Conservation (phyloP, 2,329 filamentous ascomycete genomes). For the Alternaria gaisen region DNA sequence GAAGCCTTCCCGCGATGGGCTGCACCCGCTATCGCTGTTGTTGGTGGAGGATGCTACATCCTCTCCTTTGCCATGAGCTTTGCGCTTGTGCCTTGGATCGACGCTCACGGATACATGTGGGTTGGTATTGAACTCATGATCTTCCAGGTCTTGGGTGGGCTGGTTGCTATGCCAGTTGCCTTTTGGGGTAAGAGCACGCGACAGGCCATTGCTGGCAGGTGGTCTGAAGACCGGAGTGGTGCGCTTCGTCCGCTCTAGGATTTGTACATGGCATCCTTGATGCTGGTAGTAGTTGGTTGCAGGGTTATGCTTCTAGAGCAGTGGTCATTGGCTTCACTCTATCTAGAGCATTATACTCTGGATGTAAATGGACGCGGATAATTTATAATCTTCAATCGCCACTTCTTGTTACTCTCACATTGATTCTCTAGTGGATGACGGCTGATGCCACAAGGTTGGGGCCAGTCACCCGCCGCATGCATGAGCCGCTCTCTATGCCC, state of each 20-base stretch:
- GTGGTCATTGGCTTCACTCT: not conserved
- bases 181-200: slow-evolving; percentile 43
- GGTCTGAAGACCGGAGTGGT: slow-evolving; percentile 37
- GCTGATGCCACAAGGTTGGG: too few species aligned
- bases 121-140: slow-evolving; percentile 48
- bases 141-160: slow-evolving; percentile 43
- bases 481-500: too few species aligned
- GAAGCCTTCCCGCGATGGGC: slow-evolving; percentile 48
- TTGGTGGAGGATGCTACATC: slow-evolving; percentile 36
- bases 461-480: too few species aligned
- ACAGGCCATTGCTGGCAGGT: slow-evolving; percentile 40
- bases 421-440: too few species aligned
- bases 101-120: slow-evolving; percentile 36
- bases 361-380: not conserved
- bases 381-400: not conserved
- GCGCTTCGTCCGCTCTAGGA: slow-evolving; percentile 35
- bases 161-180: slow-evolving; percentile 39
- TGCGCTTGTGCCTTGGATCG: slow-evolving; percentile 35
- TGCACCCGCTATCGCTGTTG: slow-evolving; percentile 39
- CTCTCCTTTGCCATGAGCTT: slow-evolving; percentile 37
- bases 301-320: not conserved
- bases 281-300: not conserved
- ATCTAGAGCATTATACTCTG: not conserved
- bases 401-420: not conserved
- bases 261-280: not conserved